A percentile compares a stretch with the other conserved stretches of the same genome.
phyloP scores from a whole-genome alignment of 1,139 yeast genomes.

The Casaregolazyma suthepensis region DNA sequence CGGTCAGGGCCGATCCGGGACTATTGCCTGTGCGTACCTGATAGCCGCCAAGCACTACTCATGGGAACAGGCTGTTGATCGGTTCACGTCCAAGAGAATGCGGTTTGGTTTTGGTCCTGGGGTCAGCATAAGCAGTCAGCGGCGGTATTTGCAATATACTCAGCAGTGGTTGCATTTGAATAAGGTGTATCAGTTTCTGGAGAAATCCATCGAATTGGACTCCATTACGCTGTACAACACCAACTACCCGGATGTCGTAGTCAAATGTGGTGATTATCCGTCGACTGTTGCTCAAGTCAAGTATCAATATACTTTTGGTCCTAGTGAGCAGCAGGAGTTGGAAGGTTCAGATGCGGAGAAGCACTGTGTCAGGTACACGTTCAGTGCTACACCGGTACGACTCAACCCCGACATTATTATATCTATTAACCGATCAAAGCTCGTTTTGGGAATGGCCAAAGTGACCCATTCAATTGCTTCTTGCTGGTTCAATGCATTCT shows the following conservation, averaged over 20 bases:
- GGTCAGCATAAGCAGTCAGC: slow-evolving; percentile 66
- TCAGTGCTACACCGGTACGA: not conserved
- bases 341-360: not conserved
- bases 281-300: slow-evolving; percentile 2
- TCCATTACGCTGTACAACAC: slow-evolving; percentile 26
- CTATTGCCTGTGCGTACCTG: slow-evolving; percentile 64
- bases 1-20: slow-evolving; percentile 90
- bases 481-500: slow-evolving; percentile 33
- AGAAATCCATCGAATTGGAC: slow-evolving; percentile 21
- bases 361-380: not conserved
- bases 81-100: slow-evolving; percentile 59
- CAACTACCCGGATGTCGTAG: slow-evolving; percentile 23
- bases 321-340: slow-evolving; percentile 4
- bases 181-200: slow-evolving; percentile 17
- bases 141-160: slow-evolving; percentile 60
- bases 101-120: slow-evolving; percentile 54
- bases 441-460: slow-evolving; percentile 6
- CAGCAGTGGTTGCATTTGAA: slow-evolving; percentile 31
- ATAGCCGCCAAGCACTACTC: slow-evolving; percentile 41
- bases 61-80: slow-evolving; percentile 42
- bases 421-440: slow-evolving; percentile 14
- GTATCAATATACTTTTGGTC: slow-evolving; percentile 3
- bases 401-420: slow-evolving; percentile 22
- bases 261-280: slow-evolving; percentile 21
- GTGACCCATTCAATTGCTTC: slow-evolving; percentile 23